phyloP scores from a whole-genome alignment of 1,284 basidiomycete genomes.

The Irpex rosettiformis region DNA sequence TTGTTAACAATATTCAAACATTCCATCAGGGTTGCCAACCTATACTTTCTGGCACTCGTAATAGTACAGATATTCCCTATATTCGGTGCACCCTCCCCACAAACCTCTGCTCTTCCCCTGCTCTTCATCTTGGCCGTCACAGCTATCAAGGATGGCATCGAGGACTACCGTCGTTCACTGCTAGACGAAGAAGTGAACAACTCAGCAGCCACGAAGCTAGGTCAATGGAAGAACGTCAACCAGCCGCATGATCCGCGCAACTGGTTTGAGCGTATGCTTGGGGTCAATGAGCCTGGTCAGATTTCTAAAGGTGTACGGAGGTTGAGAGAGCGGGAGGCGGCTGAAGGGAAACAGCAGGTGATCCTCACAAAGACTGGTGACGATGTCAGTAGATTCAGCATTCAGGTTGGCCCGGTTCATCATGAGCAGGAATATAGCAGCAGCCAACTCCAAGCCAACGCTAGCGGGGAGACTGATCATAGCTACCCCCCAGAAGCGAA shows the following conservation, averaged over 20 bases:
- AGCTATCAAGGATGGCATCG: conserved; percentile 91
- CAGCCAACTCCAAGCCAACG: conserved; percentile 62
- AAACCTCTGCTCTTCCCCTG: conserved; percentile 85
- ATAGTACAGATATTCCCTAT: conserved; percentile 86
- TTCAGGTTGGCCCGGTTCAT: conserved; percentile 24
- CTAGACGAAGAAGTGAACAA: conserved; percentile 93
- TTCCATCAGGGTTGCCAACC: conserved; percentile 75
- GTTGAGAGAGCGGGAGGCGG: conserved; percentile 80
- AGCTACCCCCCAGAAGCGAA: conserved; percentile 50
- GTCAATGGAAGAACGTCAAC: conserved; percentile 89
- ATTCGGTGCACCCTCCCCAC: conserved; percentile 85
- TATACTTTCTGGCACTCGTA: conserved; percentile 88
- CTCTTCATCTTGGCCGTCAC: conserved; percentile 87
- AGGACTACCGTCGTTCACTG: conserved; percentile 86
- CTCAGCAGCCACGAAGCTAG: conserved; percentile 83
- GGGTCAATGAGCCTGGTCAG: conserved; percentile 64
- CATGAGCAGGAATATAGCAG: conserved; percentile 35
- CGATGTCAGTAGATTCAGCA: conserved; percentile 24
- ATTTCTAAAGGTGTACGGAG: conserved; percentile 85
- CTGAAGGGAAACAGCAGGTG: conserved; percentile 52
- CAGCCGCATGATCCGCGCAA: conserved; percentile 75
- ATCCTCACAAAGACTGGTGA: conserved; percentile 55
- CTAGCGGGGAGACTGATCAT: conserved; percentile 62
- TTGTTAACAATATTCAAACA: neutral
- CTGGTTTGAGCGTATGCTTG: conserved; percentile 72